Evolutionary conservation across 768 basidiomycete genomes (phyloP).

Genomic region (Auriscalpium microsporum): DNA sequence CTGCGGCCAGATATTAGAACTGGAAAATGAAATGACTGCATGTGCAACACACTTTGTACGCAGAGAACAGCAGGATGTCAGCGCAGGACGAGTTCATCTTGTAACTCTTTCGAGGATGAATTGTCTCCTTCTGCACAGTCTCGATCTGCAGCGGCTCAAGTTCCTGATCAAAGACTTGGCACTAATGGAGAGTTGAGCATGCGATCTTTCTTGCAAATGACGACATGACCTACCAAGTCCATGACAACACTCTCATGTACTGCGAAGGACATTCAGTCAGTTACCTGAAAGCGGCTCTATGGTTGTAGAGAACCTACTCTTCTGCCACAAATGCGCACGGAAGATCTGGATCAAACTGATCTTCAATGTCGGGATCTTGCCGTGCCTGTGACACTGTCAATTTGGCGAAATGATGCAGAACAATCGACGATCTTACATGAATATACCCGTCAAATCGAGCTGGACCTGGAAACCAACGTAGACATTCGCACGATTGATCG

Average conservation of each 20-base stretch:
- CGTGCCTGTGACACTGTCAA: constrained; percentile 55
- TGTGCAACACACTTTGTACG: constrained; percentile 53
- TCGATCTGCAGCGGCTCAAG: constrained; percentile 97
- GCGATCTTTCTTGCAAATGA: neutral
- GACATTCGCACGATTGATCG: constrained; percentile 98
- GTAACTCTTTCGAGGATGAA: constrained; percentile 99
- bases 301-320: constrained; percentile 47
- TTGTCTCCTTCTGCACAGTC: constrained; percentile 99
- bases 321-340: constrained; percentile 99
- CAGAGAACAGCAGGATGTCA: constrained; percentile 94
- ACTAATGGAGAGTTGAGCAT: constrained; percentile 32
- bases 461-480: constrained; percentile 99
- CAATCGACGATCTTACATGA: constrained; percentile 48
- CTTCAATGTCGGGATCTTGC: constrained; percentile 96
- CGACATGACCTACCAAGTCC: constrained; percentile 52
- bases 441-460: constrained; percentile 93
- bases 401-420: neutral
- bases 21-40: neutral
- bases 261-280: constrained; percentile 20
- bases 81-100: constrained; percentile 99
- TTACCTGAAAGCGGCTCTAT: constrained; percentile 9
- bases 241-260: constrained; percentile 90
- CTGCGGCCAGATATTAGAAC: constrained; percentile 27
- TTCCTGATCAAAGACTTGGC: constrained; percentile 99
- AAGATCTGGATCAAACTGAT: constrained; percentile 99